These are phyloP conservation scores for Pythium insidiosum DNA, from an alignment of 352 stramenopile genomes.

Conservation along the genomic window DNA sequence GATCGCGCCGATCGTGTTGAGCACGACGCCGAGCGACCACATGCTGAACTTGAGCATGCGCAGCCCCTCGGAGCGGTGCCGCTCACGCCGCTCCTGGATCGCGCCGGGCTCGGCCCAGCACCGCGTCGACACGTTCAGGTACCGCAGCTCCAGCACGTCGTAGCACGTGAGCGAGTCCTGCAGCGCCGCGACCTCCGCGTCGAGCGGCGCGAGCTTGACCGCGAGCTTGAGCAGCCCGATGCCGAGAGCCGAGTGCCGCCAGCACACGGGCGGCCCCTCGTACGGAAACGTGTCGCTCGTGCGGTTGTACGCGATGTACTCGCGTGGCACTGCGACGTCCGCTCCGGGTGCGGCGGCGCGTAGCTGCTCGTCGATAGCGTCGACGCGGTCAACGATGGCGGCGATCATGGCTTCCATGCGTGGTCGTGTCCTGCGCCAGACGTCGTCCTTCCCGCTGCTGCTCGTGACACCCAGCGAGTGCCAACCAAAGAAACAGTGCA, in stretches of 20 bases:
- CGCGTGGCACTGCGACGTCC: no score
- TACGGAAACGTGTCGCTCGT: no score
- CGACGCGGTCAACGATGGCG: no score
- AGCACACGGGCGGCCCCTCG: slow-evolving; percentile 22
- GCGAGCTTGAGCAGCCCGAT: slow-evolving; percentile 19
- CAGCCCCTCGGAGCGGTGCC: slow-evolving; percentile 17
- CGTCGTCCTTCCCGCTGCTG: neutral
- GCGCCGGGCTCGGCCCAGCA: slow-evolving; percentile 28
- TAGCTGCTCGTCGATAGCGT: no score
- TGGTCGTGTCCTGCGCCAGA: slow-evolving; percentile 15
- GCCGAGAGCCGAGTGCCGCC: slow-evolving; percentile 15
- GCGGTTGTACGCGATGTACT: no score
- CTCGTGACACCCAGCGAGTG: no score
- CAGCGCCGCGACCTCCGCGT: slow-evolving; percentile 3
- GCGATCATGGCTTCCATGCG: no score
- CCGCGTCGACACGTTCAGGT: slow-evolving; percentile 25
- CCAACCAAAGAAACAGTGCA: slow-evolving; percentile 16
- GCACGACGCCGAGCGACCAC: slow-evolving; percentile 28
- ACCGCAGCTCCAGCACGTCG: slow-evolving; percentile 22
- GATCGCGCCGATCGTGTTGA: slow-evolving; percentile 21
- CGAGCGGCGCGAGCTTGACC: slow-evolving; percentile 3
- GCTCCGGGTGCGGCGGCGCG: no score
- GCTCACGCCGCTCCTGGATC: slow-evolving; percentile 7
- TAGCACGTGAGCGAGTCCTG: slow-evolving; percentile 22
- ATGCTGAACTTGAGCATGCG: slow-evolving; percentile 26